phyloP scores from a whole-genome alignment of 1,284 basidiomycete genomes.

The Wolfiporia cocos region DNA sequence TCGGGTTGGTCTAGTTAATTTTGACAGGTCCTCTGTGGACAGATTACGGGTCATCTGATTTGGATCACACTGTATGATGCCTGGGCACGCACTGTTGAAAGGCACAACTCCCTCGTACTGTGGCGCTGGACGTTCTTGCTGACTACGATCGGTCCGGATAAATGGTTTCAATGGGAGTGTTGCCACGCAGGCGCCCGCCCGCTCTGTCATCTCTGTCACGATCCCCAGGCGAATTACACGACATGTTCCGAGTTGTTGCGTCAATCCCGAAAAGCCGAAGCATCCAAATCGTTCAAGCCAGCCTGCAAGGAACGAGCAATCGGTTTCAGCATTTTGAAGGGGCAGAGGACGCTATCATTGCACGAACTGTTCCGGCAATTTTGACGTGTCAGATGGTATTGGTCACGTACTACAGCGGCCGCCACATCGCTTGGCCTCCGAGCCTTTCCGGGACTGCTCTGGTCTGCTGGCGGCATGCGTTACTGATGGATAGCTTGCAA shows the following conservation, averaged over 20 bases:
- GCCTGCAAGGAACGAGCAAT: no score
- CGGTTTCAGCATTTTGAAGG: no score
- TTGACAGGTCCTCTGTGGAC: no score
- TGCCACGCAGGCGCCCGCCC: slow-evolving; percentile 2
- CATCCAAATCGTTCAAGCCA: no score
- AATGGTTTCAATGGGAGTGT: slow-evolving; percentile 3
- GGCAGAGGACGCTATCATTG: no score
- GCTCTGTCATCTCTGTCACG: slow-evolving; percentile 7
- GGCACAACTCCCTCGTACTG: neutral
- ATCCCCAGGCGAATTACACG: slow-evolving; percentile 1
- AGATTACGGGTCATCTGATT: slow-evolving; percentile 8
- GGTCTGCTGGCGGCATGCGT: no score
- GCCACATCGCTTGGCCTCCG: neutral
- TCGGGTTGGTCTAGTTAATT: no score
- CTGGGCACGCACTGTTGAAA: slow-evolving; percentile 1
- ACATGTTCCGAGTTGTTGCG: slow-evolving; percentile 4
- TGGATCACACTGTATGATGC: neutral
- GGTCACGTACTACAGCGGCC: no score
- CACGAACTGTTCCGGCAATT: no score
- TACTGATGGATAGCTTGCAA: no score
- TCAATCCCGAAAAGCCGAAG: neutral
- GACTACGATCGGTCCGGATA: neutral
- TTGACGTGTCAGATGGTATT: no score
- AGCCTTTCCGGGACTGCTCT: neutral
- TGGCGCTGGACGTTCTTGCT: neutral